phyloP scores from a whole-genome alignment of 2,329 filamentous ascomycete species.

The Colletotrichum eleusines region DNA sequence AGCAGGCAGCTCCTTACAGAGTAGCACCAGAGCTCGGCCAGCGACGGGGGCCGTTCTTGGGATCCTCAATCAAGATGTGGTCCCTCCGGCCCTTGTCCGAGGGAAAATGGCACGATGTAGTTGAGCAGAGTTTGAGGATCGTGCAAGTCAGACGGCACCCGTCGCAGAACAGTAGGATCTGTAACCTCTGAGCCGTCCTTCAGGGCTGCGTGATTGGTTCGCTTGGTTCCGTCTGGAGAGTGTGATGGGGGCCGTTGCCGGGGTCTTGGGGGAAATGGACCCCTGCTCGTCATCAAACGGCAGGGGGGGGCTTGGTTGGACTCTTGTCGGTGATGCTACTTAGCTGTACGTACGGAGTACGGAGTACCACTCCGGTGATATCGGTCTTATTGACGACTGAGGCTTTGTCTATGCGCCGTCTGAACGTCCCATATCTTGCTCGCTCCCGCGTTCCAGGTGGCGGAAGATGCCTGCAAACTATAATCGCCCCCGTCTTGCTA shows the following conservation, averaged over 20 bases:
- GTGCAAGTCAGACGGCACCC: conserved; percentile 39
- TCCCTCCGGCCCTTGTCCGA: conserved; percentile 23
- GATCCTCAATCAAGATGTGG: conserved; percentile 24
- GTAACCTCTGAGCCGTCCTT: conserved; percentile 24
- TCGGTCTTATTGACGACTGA: neutral
- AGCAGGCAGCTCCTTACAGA: conserved; percentile 2
- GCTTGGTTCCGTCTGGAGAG: conserved; percentile 3
- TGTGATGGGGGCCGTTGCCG: neutral
- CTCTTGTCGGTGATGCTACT: neutral
- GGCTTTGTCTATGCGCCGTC: neutral
- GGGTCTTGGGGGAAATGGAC: conserved; percentile 7
- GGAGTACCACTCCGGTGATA: neutral
- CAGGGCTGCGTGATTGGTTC: conserved; percentile 9
- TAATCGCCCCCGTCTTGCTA: neutral
- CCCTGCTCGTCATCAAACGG: conserved; percentile 12
- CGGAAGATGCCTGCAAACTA: neutral
- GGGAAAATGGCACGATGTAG: conserved; percentile 5
- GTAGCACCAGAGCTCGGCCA: neutral
- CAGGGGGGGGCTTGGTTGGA: neutral
- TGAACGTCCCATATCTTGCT: neutral
- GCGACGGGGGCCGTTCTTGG: neutral
- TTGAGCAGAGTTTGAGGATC: conserved; percentile 39
- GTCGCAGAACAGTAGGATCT: conserved; percentile 41
- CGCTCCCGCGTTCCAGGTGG: neutral
- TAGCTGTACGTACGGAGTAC: too few species aligned